These are phyloP conservation scores for Pestalotiopsis sp. DNA, from an alignment of 2,329 filamentous ascomycete genomes.

Conservation along the genomic window DNA sequence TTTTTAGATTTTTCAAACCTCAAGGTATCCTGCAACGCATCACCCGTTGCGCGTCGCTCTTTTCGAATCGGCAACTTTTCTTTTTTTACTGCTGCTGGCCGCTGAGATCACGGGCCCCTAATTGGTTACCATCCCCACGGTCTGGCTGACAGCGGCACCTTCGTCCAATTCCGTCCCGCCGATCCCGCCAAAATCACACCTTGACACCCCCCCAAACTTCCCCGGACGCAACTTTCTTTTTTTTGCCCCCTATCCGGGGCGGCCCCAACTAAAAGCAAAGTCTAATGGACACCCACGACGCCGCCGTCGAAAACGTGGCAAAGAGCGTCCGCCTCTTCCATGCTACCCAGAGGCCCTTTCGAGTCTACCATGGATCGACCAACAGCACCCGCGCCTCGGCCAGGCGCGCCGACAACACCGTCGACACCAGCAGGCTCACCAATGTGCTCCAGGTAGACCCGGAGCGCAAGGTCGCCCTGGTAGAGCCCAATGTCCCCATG, in stretches of 20 bases:
- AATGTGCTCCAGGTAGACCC: conserved; percentile 65
- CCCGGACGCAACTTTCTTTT: not conserved
- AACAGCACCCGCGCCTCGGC: conserved; percentile 70
- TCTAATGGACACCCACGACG: conserved; percentile 46
- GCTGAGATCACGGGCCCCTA: not conserved
- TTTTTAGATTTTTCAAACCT: not conserved
- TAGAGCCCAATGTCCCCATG: conserved; percentile 73
- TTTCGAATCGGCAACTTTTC: not conserved
- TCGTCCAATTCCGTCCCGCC: not conserved
- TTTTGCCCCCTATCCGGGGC: not conserved
- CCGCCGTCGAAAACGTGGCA: conserved; percentile 45
- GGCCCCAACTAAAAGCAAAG: not conserved
- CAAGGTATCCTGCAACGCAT: not conserved
- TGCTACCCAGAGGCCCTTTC: conserved; percentile 56
- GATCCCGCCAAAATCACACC: not conserved
- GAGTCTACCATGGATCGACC: conserved; percentile 78
- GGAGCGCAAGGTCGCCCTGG: conserved; percentile 56
- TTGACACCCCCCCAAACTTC: too few relatives aligned
- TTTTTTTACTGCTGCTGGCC: not conserved
- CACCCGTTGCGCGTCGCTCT: not conserved
- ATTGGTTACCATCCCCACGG: not conserved
- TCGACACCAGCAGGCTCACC: conserved; percentile 68
- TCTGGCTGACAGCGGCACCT: not conserved
- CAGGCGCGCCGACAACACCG: conserved; percentile 52
- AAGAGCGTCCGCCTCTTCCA: conserved; percentile 47